Evolutionary conservation across 2,329 filamentous ascomycete genomes (phyloP), one percentile per base, ranked within the genome.

Genomic region (Fusarium sulawesiense): DNA sequence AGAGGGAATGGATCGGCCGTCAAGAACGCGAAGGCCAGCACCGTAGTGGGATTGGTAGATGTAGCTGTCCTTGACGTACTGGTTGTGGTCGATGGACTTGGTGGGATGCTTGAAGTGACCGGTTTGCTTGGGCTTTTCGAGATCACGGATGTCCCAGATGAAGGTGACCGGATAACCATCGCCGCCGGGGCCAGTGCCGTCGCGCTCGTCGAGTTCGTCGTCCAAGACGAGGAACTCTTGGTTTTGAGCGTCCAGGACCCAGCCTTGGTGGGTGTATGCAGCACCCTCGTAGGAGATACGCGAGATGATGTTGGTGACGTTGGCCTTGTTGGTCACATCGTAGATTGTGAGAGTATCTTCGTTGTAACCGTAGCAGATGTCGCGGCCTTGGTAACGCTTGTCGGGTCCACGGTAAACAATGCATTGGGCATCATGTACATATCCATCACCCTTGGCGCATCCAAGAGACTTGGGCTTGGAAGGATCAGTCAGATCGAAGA

Each of bases 351-450:
- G 76, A 0, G 81, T 83, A 69, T 86, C 83, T 65, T 86, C 83
- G 70, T 87, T 87, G 79, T 86, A 88, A 62, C 82, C 84, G 72
- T 86, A 87, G 81, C 86, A 88, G 71, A 88, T 86, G 56, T 88
- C 84, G 3, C 78, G 79, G 25, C 83, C 84, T 6, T 77, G 75
- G 74, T 84, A 88, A 25, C 79, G 72, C 25, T 76, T 77, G 63
- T 87, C 83, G 1, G 86, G 85, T 1, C 86, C 86, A 10, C 80
- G 81, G 69, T 88, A 88, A 30, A 85, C 82, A 27, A 89, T 76
- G 64, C 87, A 89, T 73, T 89, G 86, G 1, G 87, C 87, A 63
- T 89, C 87, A 71, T 89, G 87, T 3, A 89, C 87, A 55, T 89
- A 89, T 2, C 87, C 87, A 58, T 89, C 87, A 3, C 80, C 76